A percentile compares a stretch with the other conserved stretches of the same genome.
Evolutionary conservation across 257 asterid species (phyloP).

Genomic region (Ocimum tenuiflorum): DNA sequence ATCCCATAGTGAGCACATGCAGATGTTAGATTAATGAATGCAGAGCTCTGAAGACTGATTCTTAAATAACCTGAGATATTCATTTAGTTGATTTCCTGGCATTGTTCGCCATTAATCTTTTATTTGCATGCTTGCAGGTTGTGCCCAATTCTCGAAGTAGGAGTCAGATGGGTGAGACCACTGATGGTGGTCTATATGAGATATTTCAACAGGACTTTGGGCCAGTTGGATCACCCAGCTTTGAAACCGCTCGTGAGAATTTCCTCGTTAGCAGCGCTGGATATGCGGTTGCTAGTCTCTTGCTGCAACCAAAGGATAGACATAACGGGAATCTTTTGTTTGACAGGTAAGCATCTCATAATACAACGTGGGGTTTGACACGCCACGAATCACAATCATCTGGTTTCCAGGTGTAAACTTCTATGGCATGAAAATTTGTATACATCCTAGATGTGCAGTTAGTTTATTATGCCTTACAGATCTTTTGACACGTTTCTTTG

Average conservation of each 20-base stretch:
- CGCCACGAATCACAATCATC: background rate
- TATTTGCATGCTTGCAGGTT: slow-evolving; percentile 46
- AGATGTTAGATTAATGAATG: background rate
- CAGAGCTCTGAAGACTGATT: background rate
- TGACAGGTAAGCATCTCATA: slow-evolving; percentile 59
- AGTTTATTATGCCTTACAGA: too few species aligned
- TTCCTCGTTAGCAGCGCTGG: slow-evolving; percentile 98
- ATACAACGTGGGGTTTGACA: background rate
- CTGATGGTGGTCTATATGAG: slow-evolving; percentile 97
- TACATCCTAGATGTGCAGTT: too few species aligned
- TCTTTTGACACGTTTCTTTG: too few species aligned
- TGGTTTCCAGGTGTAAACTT: too few species aligned
- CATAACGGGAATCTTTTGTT: slow-evolving; percentile 97
- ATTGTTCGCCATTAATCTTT: background rate
- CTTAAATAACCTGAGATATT: slow-evolving; percentile 9
- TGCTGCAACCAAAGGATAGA: slow-evolving; percentile 99
- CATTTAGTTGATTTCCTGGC: background rate
- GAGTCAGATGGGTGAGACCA: slow-evolving; percentile 99
- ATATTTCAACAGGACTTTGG: slow-evolving; percentile 98
- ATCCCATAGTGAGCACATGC: too few species aligned
- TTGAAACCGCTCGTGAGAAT: slow-evolving; percentile 96
- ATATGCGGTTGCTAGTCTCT: slow-evolving; percentile 98
- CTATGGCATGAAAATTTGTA: too few species aligned
- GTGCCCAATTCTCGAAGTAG: slow-evolving; percentile 94
- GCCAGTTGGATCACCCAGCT: slow-evolving; percentile 90